Evolutionary conservation across 164 flowering plant species (phyloP).

Genomic region (Akebia trifoliata): DNA sequence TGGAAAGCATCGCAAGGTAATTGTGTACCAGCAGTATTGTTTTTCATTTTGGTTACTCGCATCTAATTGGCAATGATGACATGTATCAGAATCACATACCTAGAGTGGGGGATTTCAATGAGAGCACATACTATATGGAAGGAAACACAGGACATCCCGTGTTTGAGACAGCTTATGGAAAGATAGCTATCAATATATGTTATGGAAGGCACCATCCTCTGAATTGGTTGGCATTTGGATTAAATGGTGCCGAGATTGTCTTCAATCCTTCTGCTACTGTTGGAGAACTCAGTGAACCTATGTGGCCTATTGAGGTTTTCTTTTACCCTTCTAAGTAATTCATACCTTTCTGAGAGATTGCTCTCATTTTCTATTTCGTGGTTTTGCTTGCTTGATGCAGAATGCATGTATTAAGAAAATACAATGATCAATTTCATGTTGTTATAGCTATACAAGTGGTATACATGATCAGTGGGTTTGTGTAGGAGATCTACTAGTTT

Average conservation of each 20-base stretch:
- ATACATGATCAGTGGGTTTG: too few relatives aligned
- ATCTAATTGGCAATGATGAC: not conserved
- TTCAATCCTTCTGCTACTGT: slow-evolving; percentile 98
- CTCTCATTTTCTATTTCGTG: too few relatives aligned
- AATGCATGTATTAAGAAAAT: too few relatives aligned
- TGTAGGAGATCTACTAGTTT: too few relatives aligned
- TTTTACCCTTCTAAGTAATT: not conserved
- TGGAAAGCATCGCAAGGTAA: slow-evolving; percentile 96
- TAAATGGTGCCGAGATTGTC: slow-evolving; percentile 98
- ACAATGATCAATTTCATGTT: too few relatives aligned
- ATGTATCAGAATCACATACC: slow-evolving; percentile 90
- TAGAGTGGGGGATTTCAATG: slow-evolving; percentile 96
- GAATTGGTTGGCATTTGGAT: slow-evolving; percentile 97
- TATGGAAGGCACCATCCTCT: slow-evolving; percentile 98
- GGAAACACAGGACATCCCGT: slow-evolving; percentile 98
- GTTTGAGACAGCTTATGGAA: slow-evolving; percentile 92
- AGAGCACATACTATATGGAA: slow-evolving; percentile 98
- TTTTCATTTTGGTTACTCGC: not conserved
- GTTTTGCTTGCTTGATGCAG: too few relatives aligned
- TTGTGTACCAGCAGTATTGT: not conserved
- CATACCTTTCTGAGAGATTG: too few relatives aligned
- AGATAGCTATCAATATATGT: slow-evolving; percentile 87
- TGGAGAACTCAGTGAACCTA: slow-evolving; percentile 98
- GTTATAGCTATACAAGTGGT: too few relatives aligned
- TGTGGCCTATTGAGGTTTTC: slow-evolving; percentile 97